Conservation (phyloP, 345 rosid species). For the Eucalyptus cloeziana region DNA sequence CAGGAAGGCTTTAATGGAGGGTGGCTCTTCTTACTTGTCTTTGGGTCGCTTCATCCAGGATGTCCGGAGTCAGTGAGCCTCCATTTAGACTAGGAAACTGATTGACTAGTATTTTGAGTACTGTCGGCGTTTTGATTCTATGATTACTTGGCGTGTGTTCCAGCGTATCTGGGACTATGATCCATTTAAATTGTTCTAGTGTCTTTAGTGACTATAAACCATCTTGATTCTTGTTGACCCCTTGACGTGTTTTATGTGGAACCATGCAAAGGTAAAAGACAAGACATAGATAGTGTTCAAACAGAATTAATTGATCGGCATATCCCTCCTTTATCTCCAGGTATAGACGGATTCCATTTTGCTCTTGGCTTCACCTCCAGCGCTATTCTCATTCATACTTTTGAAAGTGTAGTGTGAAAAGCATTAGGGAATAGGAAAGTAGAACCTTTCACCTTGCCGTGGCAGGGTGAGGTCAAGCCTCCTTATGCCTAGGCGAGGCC, state of each 20-base stretch:
- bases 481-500: too few relatives aligned
- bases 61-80: not conserved
- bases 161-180: not conserved
- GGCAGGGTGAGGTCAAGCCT: too few relatives aligned
- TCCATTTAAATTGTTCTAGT: not conserved
- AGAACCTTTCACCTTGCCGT: not conserved
- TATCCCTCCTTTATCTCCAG: not conserved
- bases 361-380: not conserved
- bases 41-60: slow-evolving; percentile 16
- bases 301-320: not conserved
- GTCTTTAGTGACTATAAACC: not conserved
- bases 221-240: too few relatives aligned
- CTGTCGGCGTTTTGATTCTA: not conserved
- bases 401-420: not conserved
- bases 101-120: not conserved
- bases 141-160: not conserved
- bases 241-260: not conserved
- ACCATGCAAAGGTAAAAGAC: not conserved
- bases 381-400: not conserved
- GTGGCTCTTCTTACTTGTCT: slow-evolving; percentile 32
- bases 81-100: not conserved
- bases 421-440: not conserved
- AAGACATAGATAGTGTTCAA: not conserved
- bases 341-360: not conserved
- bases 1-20: slow-evolving; percentile 16